These are phyloP conservation scores for Moniliella sp. DNA, from an alignment of 1,284 basidiomycete species.

Conservation along the genomic window DNA sequence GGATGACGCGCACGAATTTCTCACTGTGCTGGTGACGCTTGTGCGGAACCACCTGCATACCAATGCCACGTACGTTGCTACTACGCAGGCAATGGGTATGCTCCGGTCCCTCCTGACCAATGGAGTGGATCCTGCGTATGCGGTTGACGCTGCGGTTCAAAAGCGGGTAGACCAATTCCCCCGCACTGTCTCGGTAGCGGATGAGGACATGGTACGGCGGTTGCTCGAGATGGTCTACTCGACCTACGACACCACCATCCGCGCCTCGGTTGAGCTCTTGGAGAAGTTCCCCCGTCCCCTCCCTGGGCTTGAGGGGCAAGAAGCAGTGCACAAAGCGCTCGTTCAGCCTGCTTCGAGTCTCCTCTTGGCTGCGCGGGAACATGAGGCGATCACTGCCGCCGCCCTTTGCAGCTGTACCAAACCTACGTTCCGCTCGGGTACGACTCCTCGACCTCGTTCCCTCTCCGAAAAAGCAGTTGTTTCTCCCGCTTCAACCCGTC, in stretches of 20 bases:
- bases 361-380: slow-evolving; percentile 13
- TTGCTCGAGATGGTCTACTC: slow-evolving; percentile 14
- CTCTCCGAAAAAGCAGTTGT: not conserved
- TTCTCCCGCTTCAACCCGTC: slow-evolving; percentile 11
- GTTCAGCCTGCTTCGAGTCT: slow-evolving; percentile 9
- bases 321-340: slow-evolving; percentile 6
- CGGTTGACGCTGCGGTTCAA: slow-evolving; percentile 3
- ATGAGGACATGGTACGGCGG: slow-evolving; percentile 8
- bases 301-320: slow-evolving; percentile 6
- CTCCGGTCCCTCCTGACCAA: not conserved
- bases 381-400: slow-evolving; percentile 14
- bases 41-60: slow-evolving; percentile 12
- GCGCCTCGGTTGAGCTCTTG: slow-evolving; percentile 10
- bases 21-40: slow-evolving; percentile 7
- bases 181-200: slow-evolving; percentile 7
- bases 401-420: slow-evolving; percentile 15
- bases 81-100: slow-evolving; percentile 5
- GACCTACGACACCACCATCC: slow-evolving; percentile 18
- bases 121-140: too few species aligned
- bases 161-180: slow-evolving; percentile 9
- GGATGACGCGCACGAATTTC: slow-evolving; percentile 8
- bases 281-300: slow-evolving; percentile 12
- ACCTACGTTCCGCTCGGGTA: slow-evolving; percentile 14
- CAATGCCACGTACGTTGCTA: slow-evolving; percentile 15
- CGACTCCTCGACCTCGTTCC: too few species aligned